A percentile compares a stretch with the other conserved stretches of the same genome.
These are phyloP conservation scores for Penicillium coprophilum DNA, from an alignment of 495 filamentous ascomycete genomes.

Conservation along the genomic window DNA sequence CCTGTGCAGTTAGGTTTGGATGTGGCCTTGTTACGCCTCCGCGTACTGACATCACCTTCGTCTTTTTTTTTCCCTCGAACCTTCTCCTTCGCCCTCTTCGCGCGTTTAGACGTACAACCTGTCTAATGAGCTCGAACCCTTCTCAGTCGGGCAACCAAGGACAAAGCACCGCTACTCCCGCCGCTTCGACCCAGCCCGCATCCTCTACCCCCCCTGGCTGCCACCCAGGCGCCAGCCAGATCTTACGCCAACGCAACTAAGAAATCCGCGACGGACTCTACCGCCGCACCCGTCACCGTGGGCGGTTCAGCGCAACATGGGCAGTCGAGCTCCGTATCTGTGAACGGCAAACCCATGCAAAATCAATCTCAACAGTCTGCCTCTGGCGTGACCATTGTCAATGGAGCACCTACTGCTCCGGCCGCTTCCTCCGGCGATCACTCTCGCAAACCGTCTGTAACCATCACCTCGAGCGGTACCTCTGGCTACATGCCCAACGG, in stretches of 20 bases:
- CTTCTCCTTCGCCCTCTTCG: slow-evolving; percentile 23
- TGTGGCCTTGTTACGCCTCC: slow-evolving; percentile 34
- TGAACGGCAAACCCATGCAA: slow-evolving; percentile 80
- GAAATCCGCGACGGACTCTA: slow-evolving; percentile 75
- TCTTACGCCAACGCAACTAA: slow-evolving; percentile 76
- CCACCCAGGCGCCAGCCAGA: slow-evolving; percentile 49
- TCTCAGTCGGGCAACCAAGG: slow-evolving; percentile 51
- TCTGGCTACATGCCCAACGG: slow-evolving; percentile 76
- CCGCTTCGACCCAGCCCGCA: slow-evolving; percentile 43
- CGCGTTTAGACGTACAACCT: slow-evolving; percentile 37
- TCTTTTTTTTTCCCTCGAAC: slow-evolving; percentile 9
- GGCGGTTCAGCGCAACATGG: slow-evolving; percentile 78
- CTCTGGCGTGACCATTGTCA: slow-evolving; percentile 66
- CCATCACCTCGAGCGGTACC: slow-evolving; percentile 76
- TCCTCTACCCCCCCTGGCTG: slow-evolving; percentile 58
- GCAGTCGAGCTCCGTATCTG: slow-evolving; percentile 70
- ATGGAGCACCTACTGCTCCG: slow-evolving; percentile 58
- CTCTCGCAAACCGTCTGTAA: slow-evolving; percentile 79
- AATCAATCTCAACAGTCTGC: slow-evolving; percentile 32
- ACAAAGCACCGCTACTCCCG: slow-evolving; percentile 48
- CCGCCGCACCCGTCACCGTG: slow-evolving; percentile 62
- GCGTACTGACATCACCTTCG: slow-evolving; percentile 37
- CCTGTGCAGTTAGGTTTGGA: slow-evolving; percentile 34
- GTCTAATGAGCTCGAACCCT: slow-evolving; percentile 55
- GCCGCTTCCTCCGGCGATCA: slow-evolving; percentile 65